Conservation (phyloP, 768 basidiomycete genomes). For the Trametopsis cervina region DNA sequence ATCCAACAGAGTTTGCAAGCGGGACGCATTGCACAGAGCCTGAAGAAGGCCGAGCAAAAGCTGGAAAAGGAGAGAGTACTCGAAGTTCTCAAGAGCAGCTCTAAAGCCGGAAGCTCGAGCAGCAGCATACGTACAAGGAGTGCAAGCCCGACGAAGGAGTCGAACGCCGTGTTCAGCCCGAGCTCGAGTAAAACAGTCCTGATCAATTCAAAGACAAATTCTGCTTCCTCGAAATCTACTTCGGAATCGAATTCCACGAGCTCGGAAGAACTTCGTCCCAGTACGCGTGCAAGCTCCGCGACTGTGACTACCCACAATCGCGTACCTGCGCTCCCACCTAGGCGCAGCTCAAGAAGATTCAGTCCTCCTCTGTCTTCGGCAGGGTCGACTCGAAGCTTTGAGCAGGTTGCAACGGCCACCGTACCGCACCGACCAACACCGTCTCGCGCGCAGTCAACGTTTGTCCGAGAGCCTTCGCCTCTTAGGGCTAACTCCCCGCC, state of each 20-base stretch:
- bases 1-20: slow-evolving; percentile 69
- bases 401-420: slow-evolving; percentile 35
- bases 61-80: slow-evolving; percentile 65
- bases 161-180: background rate
- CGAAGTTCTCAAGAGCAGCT: slow-evolving; percentile 62
- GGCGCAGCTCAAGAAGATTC: slow-evolving; percentile 19
- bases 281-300: background rate
- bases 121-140: slow-evolving; percentile 16
- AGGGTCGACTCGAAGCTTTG: slow-evolving; percentile 29
- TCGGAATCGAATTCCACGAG: slow-evolving; percentile 11
- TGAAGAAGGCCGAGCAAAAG: slow-evolving; percentile 63
- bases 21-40: slow-evolving; percentile 59
- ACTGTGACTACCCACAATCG: slow-evolving; percentile 12
- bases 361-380: slow-evolving; percentile 28
- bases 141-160: slow-evolving; percentile 17
- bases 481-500: slow-evolving; percentile 13
- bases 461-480: slow-evolving; percentile 9
- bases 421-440: slow-evolving; percentile 11
- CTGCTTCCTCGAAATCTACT: slow-evolving; percentile 10
- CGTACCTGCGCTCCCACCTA: slow-evolving; percentile 30
- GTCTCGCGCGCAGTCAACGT: background rate
- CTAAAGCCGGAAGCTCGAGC: slow-evolving; percentile 5
- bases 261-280: background rate
- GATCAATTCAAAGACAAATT: slow-evolving; percentile 1
- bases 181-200: slow-evolving; percentile 4